Evolutionary conservation across 257 asterid species (phyloP).

Genomic region (Scutellaria baicalensis): DNA sequence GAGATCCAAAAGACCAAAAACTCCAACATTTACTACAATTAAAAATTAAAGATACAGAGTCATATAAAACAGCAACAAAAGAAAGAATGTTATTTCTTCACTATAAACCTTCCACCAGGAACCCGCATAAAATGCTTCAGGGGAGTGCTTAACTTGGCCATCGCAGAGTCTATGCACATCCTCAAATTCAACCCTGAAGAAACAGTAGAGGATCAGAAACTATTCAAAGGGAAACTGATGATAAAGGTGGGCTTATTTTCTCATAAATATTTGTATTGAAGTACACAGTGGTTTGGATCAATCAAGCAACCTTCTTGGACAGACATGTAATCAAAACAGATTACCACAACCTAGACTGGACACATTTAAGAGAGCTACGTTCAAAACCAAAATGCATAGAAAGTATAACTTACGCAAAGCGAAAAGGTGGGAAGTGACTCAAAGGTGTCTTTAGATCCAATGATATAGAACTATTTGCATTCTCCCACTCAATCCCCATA

Average conservation of each 20-base stretch:
- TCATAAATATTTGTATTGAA: neutral
- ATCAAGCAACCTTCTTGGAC: neutral
- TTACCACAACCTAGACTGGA: neutral
- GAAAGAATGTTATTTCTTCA: neutral
- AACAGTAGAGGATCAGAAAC: slow-evolving; percentile 18
- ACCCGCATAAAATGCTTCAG: slow-evolving; percentile 93
- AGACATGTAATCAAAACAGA: slow-evolving; percentile 1
- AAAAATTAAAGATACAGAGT: neutral
- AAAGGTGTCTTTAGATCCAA: slow-evolving; percentile 92
- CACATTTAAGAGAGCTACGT: neutral
- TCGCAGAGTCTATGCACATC: slow-evolving; percentile 85
- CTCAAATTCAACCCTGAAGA: slow-evolving; percentile 82
- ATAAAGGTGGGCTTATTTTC: neutral
- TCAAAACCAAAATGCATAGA: slow-evolving; percentile 6
- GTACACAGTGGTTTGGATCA: neutral
- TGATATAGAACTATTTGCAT: slow-evolving; percentile 56
- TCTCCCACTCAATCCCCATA: slow-evolving; percentile 72
- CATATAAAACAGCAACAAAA: neutral
- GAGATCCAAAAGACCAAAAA: slow-evolving; percentile 24
- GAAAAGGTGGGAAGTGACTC: slow-evolving; percentile 93
- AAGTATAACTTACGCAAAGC: slow-evolving; percentile 72
- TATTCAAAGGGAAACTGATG: neutral
- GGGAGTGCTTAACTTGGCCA: slow-evolving; percentile 94
- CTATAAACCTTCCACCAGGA: slow-evolving; percentile 88
- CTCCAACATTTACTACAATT: neutral